These are phyloP conservation scores for Cryptomeria japonica DNA, from an alignment of 75 land plant species.

Conservation along the genomic window DNA sequence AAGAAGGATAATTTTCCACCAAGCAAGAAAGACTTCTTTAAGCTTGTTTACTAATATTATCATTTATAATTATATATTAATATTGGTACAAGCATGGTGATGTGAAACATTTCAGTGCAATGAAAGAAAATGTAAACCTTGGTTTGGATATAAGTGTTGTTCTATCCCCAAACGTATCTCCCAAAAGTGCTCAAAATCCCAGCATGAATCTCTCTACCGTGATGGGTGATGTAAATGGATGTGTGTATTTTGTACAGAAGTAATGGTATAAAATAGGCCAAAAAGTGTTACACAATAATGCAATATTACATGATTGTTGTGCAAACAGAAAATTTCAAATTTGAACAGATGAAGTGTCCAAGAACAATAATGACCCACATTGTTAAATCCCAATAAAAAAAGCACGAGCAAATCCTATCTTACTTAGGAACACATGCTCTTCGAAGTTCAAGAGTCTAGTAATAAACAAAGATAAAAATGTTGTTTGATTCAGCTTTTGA, in stretches of 20 bases:
- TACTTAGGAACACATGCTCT: neutral
- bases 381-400: neutral
- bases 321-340: neutral
- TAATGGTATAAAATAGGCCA: too few relatives aligned
- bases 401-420: neutral
- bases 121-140: too few relatives aligned
- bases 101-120: too few relatives aligned
- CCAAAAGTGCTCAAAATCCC: too few relatives aligned
- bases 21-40: neutral
- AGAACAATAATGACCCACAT: neutral
- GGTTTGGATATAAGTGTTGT: too few relatives aligned
- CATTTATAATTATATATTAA: neutral
- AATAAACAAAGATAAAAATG: neutral
- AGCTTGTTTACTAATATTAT: too few relatives aligned
- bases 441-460: neutral
- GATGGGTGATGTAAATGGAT: too few relatives aligned
- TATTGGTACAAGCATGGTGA: too few relatives aligned
- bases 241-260: too few relatives aligned
- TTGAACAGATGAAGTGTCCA: neutral
- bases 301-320: neutral
- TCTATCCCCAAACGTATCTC: too few relatives aligned
- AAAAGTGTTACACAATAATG: neutral
- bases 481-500: neutral
- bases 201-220: too few relatives aligned
- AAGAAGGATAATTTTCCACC: neutral